Evolutionary conservation across 2,329 filamentous ascomycete genomes (phyloP).

Genomic region (Xylaria multiplex): DNA sequence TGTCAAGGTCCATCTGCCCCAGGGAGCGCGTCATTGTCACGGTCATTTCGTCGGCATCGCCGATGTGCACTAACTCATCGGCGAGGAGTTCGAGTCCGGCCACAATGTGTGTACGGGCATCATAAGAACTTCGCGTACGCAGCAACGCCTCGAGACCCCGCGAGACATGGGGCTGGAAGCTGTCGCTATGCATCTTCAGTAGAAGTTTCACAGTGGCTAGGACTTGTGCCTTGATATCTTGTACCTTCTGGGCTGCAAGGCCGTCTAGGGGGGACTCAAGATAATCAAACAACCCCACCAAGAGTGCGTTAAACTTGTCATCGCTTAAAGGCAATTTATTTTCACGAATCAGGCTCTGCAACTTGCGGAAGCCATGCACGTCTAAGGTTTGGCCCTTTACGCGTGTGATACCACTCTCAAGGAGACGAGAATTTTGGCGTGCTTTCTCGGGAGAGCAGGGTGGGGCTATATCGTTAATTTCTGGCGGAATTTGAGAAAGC

Average conservation of each 20-base stretch:
- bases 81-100: constrained; percentile 78
- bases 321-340: constrained; percentile 70
- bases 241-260: constrained; percentile 70
- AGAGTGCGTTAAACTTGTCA: constrained; percentile 74
- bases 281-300: constrained; percentile 76
- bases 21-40: constrained; percentile 64
- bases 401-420: constrained; percentile 79
- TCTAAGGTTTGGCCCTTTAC: constrained; percentile 78
- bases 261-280: constrained; percentile 70
- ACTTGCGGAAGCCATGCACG: constrained; percentile 81
- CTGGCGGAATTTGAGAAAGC: constrained; percentile 42
- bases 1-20: constrained; percentile 55
- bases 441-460: constrained; percentile 60
- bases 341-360: constrained; percentile 78
- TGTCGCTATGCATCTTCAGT: constrained; percentile 72
- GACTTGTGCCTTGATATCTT: constrained; percentile 79
- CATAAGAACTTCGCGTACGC: constrained; percentile 71
- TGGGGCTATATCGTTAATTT: constrained; percentile 37
- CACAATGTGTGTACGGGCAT: constrained; percentile 76
- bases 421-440: constrained; percentile 68
- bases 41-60: constrained; percentile 69
- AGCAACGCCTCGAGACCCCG: constrained; percentile 75
- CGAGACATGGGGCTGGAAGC: constrained; percentile 74
- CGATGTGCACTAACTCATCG: constrained; percentile 74
- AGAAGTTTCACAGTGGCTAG: constrained; percentile 78